Base-by-base conservation (phyloP, 345 rosid species). In the Jatropha curcas region DNA sequence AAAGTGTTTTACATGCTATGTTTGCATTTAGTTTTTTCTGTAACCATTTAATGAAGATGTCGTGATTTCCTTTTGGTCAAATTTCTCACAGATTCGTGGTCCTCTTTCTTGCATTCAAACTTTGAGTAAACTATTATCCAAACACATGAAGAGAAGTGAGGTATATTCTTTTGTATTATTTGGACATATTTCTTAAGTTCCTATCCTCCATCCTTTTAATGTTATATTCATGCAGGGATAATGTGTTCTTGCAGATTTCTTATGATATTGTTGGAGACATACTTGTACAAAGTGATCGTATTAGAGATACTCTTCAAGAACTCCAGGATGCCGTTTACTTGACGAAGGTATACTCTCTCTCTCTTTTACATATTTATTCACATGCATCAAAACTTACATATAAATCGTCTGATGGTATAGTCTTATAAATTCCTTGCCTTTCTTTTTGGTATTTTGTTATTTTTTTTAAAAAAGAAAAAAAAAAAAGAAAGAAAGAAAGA, bases 241-340 rank as follows among this genome's bases (percentile, higher is more conserved):
- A 52, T 43, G 11, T 52, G 14, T 50, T 69, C 60, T 65, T 75
- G 82, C 82, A 94, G 97, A 82, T 90, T 74, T 79, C 93, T 72
- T 72, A 84, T 85, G 98, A 94, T 79, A 87, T 94, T 71, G 90
- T 85, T 12, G 97, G 89, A 80, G 95, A 89, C 84, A 85, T 94
- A 70, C 67, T 86, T 34, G 91, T 86, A 50, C 93, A 90, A 82
- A 90, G 97, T 27, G 92, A 92, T 64, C 86, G 61, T 34, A 82
- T 92, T 35, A 84, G 78, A 72, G 90, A 85, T 57, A 87, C 97
- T 27, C 91, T 94, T 77, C 87, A 87, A 81, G 93, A 90, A 77
- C 97, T 94, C 72, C 97, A 94, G 81, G 91, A 90, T 83, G 97
- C 93, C 72, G 97, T 90, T 81, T 80, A 81, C 58, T 80, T 90